A percentile compares a stretch with the other conserved stretches of the same genome.
Evolutionary conservation across 2,329 filamentous ascomycete species (phyloP).

Genomic region (Fusarium irregulare): DNA sequence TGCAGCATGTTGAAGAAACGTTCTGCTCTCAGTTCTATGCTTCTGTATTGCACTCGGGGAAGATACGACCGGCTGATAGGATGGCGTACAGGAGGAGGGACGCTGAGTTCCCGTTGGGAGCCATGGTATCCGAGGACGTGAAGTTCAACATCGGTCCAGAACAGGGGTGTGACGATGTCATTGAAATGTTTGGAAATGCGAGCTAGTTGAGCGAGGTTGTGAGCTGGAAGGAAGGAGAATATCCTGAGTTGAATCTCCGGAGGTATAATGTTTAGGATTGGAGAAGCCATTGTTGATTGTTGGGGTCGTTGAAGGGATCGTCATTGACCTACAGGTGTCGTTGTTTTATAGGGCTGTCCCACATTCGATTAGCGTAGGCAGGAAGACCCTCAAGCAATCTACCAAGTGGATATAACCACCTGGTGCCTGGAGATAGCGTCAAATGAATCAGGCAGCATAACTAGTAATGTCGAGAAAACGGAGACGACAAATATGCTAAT

Average conservation of each 20-base stretch:
- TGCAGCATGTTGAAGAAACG: conserved; percentile 14
- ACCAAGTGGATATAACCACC: not conserved
- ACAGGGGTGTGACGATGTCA: not conserved
- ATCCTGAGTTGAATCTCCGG: conserved; percentile 9
- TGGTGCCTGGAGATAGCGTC: not conserved
- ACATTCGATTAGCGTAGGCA: not conserved
- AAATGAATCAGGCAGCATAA: not conserved
- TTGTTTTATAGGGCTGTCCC: not conserved
- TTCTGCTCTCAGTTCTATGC: not conserved
- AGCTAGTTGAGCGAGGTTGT: not conserved
- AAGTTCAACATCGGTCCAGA: conserved; percentile 36
- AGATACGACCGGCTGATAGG: not conserved
- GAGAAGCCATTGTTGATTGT: not conserved
- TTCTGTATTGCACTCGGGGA: not conserved
- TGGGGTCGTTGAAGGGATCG: not conserved
- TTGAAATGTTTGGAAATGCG: conserved; percentile 17
- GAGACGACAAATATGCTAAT: not conserved
- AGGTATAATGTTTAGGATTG: not conserved
- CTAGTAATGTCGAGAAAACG: not conserved
- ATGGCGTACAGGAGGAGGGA: conserved; percentile 4
- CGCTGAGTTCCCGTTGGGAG: not conserved
- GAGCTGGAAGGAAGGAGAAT: not conserved
- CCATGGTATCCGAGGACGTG: conserved; percentile 25
- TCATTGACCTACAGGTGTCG: not conserved
- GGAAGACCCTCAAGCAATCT: not conserved